Conservation (phyloP, 2,329 filamentous ascomycete species). For the Botrytis deweyae region DNA sequence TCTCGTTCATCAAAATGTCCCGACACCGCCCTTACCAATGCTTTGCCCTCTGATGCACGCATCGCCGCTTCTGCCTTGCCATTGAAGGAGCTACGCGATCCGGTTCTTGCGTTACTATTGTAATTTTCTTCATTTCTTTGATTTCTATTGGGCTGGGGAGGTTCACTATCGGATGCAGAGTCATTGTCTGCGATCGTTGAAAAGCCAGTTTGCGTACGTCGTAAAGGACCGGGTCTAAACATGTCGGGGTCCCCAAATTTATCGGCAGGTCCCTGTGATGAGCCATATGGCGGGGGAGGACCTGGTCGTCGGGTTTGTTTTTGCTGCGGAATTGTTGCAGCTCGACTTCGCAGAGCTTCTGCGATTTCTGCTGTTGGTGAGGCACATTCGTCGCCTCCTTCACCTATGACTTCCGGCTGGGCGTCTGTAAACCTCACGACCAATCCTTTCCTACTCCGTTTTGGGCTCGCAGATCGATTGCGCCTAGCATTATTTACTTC, state of each 20-base stretch:
- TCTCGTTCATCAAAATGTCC: slow-evolving; percentile 8
- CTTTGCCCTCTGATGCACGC: slow-evolving; percentile 59
- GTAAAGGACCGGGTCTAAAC: slow-evolving; percentile 55
- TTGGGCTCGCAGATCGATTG: slow-evolving; percentile 39
- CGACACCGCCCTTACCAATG: slow-evolving; percentile 47
- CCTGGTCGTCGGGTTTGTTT: slow-evolving; percentile 18
- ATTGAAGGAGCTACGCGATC: slow-evolving; percentile 32
- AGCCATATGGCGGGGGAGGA: slow-evolving; percentile 15
- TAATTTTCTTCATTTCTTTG: slow-evolving; percentile 12
- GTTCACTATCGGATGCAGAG: slow-evolving; percentile 8
- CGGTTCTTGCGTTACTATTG: slow-evolving; percentile 4
- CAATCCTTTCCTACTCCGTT: slow-evolving; percentile 62
- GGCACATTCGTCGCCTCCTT: slow-evolving; percentile 80
- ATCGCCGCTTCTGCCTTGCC: slow-evolving; percentile 56
- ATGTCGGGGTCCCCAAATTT: slow-evolving; percentile 22
- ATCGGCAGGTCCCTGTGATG: slow-evolving; percentile 16
- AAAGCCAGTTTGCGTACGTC: slow-evolving; percentile 53
- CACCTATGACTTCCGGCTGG: slow-evolving; percentile 79
- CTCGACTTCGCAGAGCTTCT: slow-evolving; percentile 46
- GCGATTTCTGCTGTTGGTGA: slow-evolving; percentile 62
- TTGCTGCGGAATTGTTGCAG: slow-evolving; percentile 28
- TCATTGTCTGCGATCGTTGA: slow-evolving; percentile 21
- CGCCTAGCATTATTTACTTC: slow-evolving; percentile 40
- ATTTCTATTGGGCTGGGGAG: neutral
- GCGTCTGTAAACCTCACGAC: slow-evolving; percentile 72